Evolutionary conservation across 1,139 yeast genomes (phyloP).

Genomic region (Taphrina flavorubra): DNA sequence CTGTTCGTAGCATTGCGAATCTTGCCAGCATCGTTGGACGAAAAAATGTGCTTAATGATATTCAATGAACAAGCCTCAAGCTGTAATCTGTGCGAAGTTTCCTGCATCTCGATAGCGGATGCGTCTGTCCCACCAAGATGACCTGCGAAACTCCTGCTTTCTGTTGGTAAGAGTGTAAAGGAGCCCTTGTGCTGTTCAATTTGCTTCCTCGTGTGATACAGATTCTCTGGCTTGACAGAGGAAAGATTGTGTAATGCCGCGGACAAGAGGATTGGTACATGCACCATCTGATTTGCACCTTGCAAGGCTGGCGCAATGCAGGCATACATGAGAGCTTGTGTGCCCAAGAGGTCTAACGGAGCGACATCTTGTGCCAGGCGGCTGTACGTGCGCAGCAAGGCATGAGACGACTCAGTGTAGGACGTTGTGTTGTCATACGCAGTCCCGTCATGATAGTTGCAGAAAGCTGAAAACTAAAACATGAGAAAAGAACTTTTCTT

Average conservation of each 20-base stretch:
- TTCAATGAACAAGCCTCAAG: slow-evolving; percentile 44
- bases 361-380: slow-evolving; percentile 42
- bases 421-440: slow-evolving; percentile 73
- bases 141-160: neutral
- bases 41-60: slow-evolving; percentile 54
- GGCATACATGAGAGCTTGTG: slow-evolving; percentile 11
- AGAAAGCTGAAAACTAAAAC: slow-evolving; percentile 61
- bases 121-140: neutral
- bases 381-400: slow-evolving; percentile 51
- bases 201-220: slow-evolving; percentile 17
- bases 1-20: slow-evolving; percentile 52
- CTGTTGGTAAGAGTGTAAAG: neutral
- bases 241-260: slow-evolving; percentile 12
- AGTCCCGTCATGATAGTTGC: slow-evolving; percentile 68
- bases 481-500: too few species aligned
- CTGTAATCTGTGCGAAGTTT: neutral
- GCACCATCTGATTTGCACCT: neutral
- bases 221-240: slow-evolving; percentile 6
- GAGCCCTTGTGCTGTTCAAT: slow-evolving; percentile 2
- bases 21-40: slow-evolving; percentile 53
- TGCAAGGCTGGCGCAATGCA: slow-evolving; percentile 24
- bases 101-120: neutral
- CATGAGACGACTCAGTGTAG: slow-evolving; percentile 61
- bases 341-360: slow-evolving; percentile 12
- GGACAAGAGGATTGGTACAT: neutral